These are phyloP conservation scores for Termitomyces sp. DNA, from an alignment of 1,284 basidiomycete genomes.

Conservation along the genomic window DNA sequence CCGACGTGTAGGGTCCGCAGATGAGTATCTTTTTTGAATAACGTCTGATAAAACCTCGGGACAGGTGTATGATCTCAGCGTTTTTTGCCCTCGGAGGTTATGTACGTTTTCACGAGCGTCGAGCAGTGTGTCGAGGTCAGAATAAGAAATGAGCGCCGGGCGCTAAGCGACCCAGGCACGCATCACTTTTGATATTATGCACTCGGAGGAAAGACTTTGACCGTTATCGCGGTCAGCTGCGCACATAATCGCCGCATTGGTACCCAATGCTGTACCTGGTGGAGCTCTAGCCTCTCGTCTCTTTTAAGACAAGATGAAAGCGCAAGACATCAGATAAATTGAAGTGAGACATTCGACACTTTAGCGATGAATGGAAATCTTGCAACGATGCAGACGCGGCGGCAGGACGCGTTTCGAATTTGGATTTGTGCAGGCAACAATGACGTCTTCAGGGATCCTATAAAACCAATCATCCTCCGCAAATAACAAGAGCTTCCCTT, in stretches of 20 bases:
- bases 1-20: neutral
- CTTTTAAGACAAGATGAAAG: neutral
- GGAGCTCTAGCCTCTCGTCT: neutral
- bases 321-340: neutral
- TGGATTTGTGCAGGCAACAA: neutral
- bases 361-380: neutral
- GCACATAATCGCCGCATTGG: neutral
- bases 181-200: neutral
- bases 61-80: neutral
- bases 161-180: neutral
- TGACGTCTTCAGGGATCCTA: constrained; percentile 12
- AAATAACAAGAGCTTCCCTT: constrained; percentile 6
- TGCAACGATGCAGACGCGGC: neutral
- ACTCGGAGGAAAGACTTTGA: neutral
- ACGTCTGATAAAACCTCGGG: neutral
- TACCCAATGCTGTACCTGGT: neutral
- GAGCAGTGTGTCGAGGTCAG: too few relatives aligned
- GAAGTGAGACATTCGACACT: neutral
- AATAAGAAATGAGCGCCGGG: too few relatives aligned
- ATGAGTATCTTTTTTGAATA: neutral
- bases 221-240: neutral
- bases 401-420: neutral
- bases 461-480: constrained; percentile 5
- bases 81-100: neutral
- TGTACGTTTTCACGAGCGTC: neutral